Evolutionary conservation across 495 filamentous ascomycete genomes (phyloP), one percentile per base, ranked within the genome.

Genomic region (Penicillium canescens): DNA sequence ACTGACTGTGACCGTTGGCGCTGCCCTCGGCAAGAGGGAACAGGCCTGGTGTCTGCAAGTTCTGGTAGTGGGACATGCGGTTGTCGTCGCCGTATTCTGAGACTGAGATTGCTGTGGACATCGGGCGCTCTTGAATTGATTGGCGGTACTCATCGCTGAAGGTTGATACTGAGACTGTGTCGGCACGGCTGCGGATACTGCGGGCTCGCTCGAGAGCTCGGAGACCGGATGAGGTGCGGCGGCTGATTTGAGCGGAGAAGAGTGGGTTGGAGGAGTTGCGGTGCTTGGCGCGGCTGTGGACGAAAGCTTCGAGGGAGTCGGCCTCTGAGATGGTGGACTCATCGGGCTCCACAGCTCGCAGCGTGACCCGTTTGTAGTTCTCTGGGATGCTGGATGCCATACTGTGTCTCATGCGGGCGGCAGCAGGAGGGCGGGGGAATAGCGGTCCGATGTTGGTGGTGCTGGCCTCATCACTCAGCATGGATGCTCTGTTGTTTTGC

Each of bases 221-320:
- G 3, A 71, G 37, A 18, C 66, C 66, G 6, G 73, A 75, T 10
- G 72, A 70, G 10, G 52, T 57, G 46, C 70, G 67, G 16, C 68
- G 70, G 23, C 63, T 67, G 50, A 69, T 56, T 44, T 74, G 70
- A 7, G 70, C 70, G 8, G 74, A 71, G 51, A 77, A 76, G 20
- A 76, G 55, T 3, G 74, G 74, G 42, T 77, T 77, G 33, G 73
- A 59, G 3, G 74, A 75, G 53, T 76, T 75, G 50, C 74, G 71
- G 52, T 65, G 57, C 46, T 72, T 75, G 34, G 74, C 74, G 0
- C 74, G 71, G 45, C 66, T 69, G 53, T 77, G 73, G 6, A 77
- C 72, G 51, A 77, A 77, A 3, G 74, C 74, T 47, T 77, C 73
- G 9, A 77, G 52, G 5, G 74, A 77, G 46, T 74, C 73, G 1